Evolutionary conservation across 2,329 filamentous ascomycete genomes (phyloP).

Genomic region (Hortaea werneckii): DNA sequence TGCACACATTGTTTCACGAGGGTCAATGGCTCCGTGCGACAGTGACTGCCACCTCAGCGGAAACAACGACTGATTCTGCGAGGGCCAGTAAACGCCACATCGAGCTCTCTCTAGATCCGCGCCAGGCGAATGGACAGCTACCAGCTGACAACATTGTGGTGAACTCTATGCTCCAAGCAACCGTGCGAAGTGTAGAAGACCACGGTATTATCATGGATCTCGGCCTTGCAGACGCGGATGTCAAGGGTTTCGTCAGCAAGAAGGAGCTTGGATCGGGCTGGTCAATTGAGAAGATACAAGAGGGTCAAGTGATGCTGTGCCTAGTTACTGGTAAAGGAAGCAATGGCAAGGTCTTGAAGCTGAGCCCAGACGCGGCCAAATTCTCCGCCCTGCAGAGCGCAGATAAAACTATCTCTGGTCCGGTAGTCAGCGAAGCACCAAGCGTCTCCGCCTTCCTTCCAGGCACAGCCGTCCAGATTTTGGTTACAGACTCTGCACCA

Average conservation of each 20-base stretch:
- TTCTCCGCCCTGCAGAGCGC: slow-evolving; percentile 12
- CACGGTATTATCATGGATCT: slow-evolving; percentile 92
- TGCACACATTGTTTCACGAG: slow-evolving; percentile 63
- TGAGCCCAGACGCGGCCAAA: slow-evolving; percentile 59
- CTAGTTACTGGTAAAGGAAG: slow-evolving; percentile 64
- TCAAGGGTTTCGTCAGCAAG: slow-evolving; percentile 76
- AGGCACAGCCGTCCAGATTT: slow-evolving; percentile 77
- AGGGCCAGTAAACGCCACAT: slow-evolving; percentile 66
- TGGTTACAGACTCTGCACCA: slow-evolving; percentile 64
- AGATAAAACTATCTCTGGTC: slow-evolving; percentile 10
- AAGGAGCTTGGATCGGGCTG: slow-evolving; percentile 64
- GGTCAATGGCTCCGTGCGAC: slow-evolving; percentile 84
- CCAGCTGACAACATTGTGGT: slow-evolving; percentile 60
- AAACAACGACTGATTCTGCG: slow-evolving; percentile 37
- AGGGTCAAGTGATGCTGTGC: slow-evolving; percentile 77
- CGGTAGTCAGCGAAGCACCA: slow-evolving; percentile 58
- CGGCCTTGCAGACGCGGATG: slow-evolving; percentile 55
- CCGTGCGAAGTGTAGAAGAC: slow-evolving; percentile 86
- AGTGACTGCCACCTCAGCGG: slow-evolving; percentile 68
- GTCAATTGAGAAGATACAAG: slow-evolving; percentile 59
- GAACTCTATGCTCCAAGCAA: slow-evolving; percentile 74
- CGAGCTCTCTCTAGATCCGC: slow-evolving; percentile 74
- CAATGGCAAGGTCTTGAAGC: slow-evolving; percentile 74
- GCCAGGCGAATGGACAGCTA: slow-evolving; percentile 66
- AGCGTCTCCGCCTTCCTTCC: slow-evolving; percentile 86